These are phyloP conservation scores for Trametes polyzona DNA, from an alignment of 1,284 basidiomycete genomes.

Conservation along the genomic window DNA sequence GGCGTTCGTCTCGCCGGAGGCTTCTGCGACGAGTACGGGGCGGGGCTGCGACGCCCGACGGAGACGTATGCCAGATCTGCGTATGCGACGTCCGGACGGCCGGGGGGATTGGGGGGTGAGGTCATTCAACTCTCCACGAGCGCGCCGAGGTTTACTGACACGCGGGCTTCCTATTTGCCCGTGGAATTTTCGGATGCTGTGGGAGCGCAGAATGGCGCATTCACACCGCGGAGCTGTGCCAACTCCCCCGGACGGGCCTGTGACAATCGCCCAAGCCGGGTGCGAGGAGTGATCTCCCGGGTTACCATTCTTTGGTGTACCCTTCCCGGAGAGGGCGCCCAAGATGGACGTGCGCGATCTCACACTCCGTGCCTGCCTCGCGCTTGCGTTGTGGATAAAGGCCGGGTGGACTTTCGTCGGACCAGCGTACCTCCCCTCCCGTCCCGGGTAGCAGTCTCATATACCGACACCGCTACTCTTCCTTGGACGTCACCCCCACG, in stretches of 20 bases:
- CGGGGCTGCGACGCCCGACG: constrained; percentile 1
- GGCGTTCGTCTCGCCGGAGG: not conserved
- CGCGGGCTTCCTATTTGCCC: constrained; percentile 17
- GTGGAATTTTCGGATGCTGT: constrained; percentile 26
- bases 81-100: constrained; percentile 1
- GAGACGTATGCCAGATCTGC: constrained; percentile 15
- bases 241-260: constrained; percentile 16
- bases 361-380: constrained; percentile 28
- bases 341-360: constrained; percentile 20
- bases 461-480: constrained; percentile 18
- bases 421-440: constrained; percentile 18
- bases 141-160: constrained; percentile 24
- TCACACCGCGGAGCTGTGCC: constrained; percentile 22
- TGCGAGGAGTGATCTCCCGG: constrained; percentile 24
- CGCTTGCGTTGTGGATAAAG: constrained; percentile 26
- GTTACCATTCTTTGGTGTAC: constrained; percentile 18
- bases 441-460: constrained; percentile 27
- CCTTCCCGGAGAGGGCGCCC: constrained; percentile 19
- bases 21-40: not conserved
- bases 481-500: constrained; percentile 14
- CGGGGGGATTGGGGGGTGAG: constrained; percentile 15
- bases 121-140: constrained; percentile 10
- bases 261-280: constrained; percentile 22
- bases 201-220: constrained; percentile 13
- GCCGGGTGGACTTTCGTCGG: constrained; percentile 26